Base-by-base conservation (phyloP, 2,329 filamentous ascomycete genomes). In the Pleochaeta shiraiana region DNA sequence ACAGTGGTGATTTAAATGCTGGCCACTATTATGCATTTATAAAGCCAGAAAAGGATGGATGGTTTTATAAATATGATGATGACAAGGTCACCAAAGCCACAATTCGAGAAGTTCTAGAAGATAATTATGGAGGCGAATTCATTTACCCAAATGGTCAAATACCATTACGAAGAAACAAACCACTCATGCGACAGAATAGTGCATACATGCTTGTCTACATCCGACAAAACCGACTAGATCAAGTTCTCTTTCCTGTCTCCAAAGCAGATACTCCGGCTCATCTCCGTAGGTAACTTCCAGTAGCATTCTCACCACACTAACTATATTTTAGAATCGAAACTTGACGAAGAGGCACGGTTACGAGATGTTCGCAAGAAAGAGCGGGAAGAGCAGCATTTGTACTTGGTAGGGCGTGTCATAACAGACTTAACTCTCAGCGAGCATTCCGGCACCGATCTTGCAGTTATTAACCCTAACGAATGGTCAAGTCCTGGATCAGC, bases 141-240 rank as follows among this genome's bases (percentile, higher is more conserved):
- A 63, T 69, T 5, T 73, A 77, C 5, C 74, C 78, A 1, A 78
- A 78, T 64, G 77, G 78, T 11, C 33, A 61, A 43, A 14, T 61
- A 3, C 77, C 79, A 24, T 7, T 53, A 30, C 39, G 53, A 62
- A 65, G 64, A 43, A 43, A 60, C 71, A 74, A 77, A 3, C 81
- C 82, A 1, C 74, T 83, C 19, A 80, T 85, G 75, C 79, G 83
- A 64, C 82, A 84, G 66, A 86, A 84, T 75, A 98, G 91, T 74
- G 95, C 93, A 4, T 98, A 98, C 78, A 98, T 98, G 93, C 76
- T 98, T 78, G 95, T 98, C 1, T 98, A 98, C 72, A 90, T 98
- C 68, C 86, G 93, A 57, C 88, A 95, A 73, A 87, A 86, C 63
- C 83, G 86, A 65, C 76, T 95, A n/a, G 88, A 95, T 71, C 81